Percentiles rank a stretch among this genome's conserved stretches.
phyloP scores from a whole-genome alignment of 441 rosid genomes.

The Daphne laureola region DNA sequence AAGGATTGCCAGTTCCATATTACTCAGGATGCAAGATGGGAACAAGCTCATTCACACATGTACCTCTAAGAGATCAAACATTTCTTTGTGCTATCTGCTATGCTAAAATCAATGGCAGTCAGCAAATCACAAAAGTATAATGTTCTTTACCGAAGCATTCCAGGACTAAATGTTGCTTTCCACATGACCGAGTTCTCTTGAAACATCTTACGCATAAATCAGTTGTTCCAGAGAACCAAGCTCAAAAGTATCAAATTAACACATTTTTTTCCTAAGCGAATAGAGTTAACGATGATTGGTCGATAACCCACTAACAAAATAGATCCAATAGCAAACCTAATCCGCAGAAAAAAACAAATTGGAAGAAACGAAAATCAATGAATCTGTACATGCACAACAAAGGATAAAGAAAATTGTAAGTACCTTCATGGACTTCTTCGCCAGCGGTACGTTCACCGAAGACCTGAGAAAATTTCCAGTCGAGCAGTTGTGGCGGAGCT shows the following conservation, averaged over 20 bases:
- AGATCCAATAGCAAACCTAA: conserved; percentile 32
- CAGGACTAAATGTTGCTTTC: too few species aligned
- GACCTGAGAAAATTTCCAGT: conserved; percentile 76
- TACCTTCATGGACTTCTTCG: conserved; percentile 73
- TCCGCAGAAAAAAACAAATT: conserved; percentile 4
- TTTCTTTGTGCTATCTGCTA: too few species aligned
- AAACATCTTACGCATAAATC: conserved; percentile 3
- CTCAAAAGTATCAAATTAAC: conserved; percentile 1
- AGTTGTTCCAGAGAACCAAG: conserved; percentile 9
- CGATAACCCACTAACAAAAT: conserved; percentile 26
- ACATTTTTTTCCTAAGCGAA: conserved; percentile 13
- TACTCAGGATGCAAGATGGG: too few species aligned
- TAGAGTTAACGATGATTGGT: conserved; percentile 18
- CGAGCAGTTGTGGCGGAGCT: conserved; percentile 54
- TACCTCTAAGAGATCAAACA: too few species aligned
- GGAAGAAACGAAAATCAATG: conserved; percentile 7
- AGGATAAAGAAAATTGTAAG: background rate
- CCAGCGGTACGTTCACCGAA: conserved; percentile 70
- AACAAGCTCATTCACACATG: too few species aligned
- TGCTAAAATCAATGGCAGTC: too few species aligned
- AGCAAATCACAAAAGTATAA: too few species aligned
- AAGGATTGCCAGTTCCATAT: too few species aligned
- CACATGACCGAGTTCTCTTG: background rate
- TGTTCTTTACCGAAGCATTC: too few species aligned
- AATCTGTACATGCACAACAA: background rate